phyloP scores from a whole-genome alignment of 2,329 filamentous ascomycete genomes.

The Botryotinia narcissicola region DNA sequence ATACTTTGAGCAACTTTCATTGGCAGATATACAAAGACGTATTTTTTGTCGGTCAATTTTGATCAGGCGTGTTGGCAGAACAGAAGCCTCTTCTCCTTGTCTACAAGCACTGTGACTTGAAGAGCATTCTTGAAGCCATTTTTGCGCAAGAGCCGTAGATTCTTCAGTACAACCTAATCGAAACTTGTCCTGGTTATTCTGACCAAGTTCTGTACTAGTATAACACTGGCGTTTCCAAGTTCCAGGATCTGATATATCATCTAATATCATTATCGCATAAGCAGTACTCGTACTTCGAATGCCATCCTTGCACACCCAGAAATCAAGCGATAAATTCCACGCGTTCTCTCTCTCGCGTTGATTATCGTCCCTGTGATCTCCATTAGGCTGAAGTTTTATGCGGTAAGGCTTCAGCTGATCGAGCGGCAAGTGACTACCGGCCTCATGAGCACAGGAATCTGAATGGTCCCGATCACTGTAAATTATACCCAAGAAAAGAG shows the following conservation, averaged over 20 bases:
- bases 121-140: background rate
- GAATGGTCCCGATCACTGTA: no score
- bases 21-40: background rate
- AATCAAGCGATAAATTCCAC: background rate
- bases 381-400: no score
- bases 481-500: background rate
- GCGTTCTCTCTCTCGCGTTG: no score
- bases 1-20: background rate
- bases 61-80: background rate
- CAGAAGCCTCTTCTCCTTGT: background rate
- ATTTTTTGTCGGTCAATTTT: background rate
- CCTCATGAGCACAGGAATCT: background rate
- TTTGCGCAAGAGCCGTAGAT: background rate
- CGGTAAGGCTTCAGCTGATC: background rate
- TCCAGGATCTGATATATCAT: rapidly evolving
- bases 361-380: no score
- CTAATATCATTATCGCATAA: rapidly evolving
- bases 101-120: background rate
- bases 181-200: rapidly evolving
- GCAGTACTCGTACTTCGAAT: rapidly evolving
- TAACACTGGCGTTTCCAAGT: rapidly evolving
- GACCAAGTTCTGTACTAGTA: background rate
- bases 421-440: rapidly evolving
- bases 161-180: background rate
- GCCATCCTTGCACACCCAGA: background rate